These are phyloP conservation scores for Ustilago cynodontis DNA, from an alignment of 1,284 basidiomycete species.

Conservation along the genomic window DNA sequence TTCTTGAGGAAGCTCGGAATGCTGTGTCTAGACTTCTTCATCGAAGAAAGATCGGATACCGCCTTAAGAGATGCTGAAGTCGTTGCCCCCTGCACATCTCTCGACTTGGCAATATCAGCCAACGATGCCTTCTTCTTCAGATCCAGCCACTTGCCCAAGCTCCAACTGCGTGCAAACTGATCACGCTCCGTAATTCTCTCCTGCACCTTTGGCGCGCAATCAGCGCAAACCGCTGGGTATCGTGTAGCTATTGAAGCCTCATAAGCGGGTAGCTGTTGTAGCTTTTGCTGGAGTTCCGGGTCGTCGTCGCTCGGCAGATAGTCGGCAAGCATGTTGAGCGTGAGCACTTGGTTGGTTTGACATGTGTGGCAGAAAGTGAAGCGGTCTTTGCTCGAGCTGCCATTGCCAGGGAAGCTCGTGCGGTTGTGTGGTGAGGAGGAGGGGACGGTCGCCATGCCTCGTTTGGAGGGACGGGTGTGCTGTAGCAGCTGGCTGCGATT, in stretches of 20 bases:
- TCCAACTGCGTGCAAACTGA: conserved; percentile 46
- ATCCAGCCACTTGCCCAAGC: conserved; percentile 50
- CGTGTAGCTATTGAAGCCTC: conserved; percentile 49
- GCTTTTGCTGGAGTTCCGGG: conserved; percentile 40
- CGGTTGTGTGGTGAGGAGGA: neutral
- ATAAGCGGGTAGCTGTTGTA: conserved; percentile 42
- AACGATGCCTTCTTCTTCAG: conserved; percentile 32
- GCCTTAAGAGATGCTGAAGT: neutral
- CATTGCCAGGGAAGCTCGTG: neutral
- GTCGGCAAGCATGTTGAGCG: conserved; percentile 60
- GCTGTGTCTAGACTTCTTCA: neutral
- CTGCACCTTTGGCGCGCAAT: conserved; percentile 44
- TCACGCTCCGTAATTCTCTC: conserved; percentile 39
- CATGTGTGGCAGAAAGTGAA: conserved; percentile 62
- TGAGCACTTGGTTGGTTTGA: conserved; percentile 62
- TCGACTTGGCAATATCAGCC: neutral
- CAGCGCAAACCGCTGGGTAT: conserved; percentile 56
- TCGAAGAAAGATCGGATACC: neutral
- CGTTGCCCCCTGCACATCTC: neutral
- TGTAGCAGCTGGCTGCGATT: conserved; percentile 31
- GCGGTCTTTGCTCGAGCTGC: neutral
- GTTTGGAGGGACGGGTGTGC: conserved; percentile 21
- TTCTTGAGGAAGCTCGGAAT: too few relatives aligned
- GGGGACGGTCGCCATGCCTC: neutral
- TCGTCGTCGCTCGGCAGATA: conserved; percentile 53